Base-by-base conservation (phyloP, 345 rosid genomes). In the Dovyalis caffra region DNA sequence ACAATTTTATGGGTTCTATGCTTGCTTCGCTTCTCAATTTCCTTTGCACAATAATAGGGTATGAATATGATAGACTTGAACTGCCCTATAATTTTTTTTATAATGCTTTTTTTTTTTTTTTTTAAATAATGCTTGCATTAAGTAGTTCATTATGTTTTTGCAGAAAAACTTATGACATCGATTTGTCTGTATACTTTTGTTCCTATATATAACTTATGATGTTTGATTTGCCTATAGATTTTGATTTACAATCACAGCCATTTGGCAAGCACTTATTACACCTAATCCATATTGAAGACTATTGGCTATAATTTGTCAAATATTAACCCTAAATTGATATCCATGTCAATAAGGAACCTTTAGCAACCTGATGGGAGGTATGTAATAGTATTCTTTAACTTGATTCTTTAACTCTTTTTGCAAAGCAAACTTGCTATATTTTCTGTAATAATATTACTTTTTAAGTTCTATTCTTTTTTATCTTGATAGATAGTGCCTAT, bases 301-400 rank as follows among this genome's bases (percentile, higher is more conserved):
- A n/a, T n/a, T n/a, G n/a, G n/a, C n/a, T n/a, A n/a, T n/a, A n/a
- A n/a, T n/a, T n/a, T n/a, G n/a, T n/a, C n/a, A n/a, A n/a, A n/a
- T n/a, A n/a, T n/a, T n/a, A n/a, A n/a, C n/a, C n/a, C n/a, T n/a
- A n/a, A n/a, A n/a, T n/a, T n/a, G n/a, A n/a, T n/a, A n/a, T n/a
- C n/a, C n/a, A n/a, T n/a, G n/a, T n/a, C n/a, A n/a, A n/a, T n/a
- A n/a, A n/a, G n/a, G n/a, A n/a, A n/a, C n/a, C n/a, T n/a, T n/a
- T n/a, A n/a, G n/a, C n/a, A 86, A 80, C 85, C 87, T 51, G 90
- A 92, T 86, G 97, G 99, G 72, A 91, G 97, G 97, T 92, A 86
- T 60, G 76, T 21, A 43, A 23, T 69, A 18, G 16, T 9, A 25
- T 63, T 76, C 60, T 31, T 34, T 6, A 72, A 76, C 38, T 28